These are phyloP conservation scores for Eragrostis curvula DNA, from an alignment of 176 grass and related monocot species.

Conservation along the genomic window DNA sequence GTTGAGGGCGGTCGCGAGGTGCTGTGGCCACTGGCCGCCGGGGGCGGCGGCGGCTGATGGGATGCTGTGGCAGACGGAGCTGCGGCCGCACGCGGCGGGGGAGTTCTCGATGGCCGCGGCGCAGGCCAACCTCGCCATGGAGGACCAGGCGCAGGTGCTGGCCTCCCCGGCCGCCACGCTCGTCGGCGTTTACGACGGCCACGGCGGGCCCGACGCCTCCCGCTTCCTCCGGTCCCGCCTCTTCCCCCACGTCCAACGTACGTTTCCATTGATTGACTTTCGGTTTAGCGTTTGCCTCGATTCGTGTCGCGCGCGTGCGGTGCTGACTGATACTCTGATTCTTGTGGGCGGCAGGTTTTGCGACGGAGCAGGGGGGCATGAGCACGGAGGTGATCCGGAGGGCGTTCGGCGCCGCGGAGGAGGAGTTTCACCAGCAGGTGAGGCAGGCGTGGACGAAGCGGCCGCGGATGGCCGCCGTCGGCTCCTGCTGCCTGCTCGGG, in stretches of 20 bases:
- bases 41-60: conserved; percentile 63
- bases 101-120: conserved; percentile 97
- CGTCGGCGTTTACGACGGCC: conserved; percentile 81
- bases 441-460: conserved; percentile 52
- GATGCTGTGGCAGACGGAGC: conserved; percentile 86
- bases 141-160: conserved; percentile 95
- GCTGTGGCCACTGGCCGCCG: conserved; percentile 63
- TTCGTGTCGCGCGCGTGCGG: not conserved
- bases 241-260: conserved; percentile 77
- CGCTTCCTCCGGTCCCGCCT: conserved; percentile 69
- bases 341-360: conserved; percentile 54
- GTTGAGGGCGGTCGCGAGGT: conserved; percentile 62
- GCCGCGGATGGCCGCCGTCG: conserved; percentile 74
- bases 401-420: conserved; percentile 74
- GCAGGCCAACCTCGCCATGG: conserved; percentile 76
- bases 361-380: conserved; percentile 67
- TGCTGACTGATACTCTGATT: conserved; percentile 1
- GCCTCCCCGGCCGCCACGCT: conserved; percentile 71
- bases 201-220: conserved; percentile 84
- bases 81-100: conserved; percentile 76
- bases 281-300: not conserved
- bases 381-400: conserved; percentile 70
- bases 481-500: conserved; percentile 89
- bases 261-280: not conserved
- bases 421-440: conserved; percentile 85